phyloP scores from a whole-genome alignment of 2,329 filamentous ascomycete species.

The Ustulina deusta region DNA sequence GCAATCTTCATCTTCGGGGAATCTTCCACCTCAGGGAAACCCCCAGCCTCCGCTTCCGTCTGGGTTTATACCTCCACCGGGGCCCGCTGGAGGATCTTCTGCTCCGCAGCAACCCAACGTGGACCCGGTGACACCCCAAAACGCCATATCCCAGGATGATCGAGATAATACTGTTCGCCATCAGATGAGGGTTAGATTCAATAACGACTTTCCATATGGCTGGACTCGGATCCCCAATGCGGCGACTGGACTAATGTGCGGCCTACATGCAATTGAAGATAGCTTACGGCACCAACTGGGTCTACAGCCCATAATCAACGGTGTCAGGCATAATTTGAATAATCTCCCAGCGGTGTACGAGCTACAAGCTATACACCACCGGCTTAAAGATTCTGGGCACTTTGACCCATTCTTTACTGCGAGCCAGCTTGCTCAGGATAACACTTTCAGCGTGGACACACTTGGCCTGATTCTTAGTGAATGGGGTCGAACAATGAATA shows the following conservation, averaged over 20 bases:
- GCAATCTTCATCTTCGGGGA: background rate
- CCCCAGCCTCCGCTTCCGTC: background rate
- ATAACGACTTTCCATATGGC: slow-evolving; percentile 30
- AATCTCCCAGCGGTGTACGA: slow-evolving; percentile 12
- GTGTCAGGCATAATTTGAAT: slow-evolving; percentile 1
- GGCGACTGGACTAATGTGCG: slow-evolving; percentile 17
- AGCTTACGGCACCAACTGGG: slow-evolving; percentile 36
- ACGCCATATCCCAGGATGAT: background rate
- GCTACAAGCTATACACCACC: background rate
- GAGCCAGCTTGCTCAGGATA: background rate
- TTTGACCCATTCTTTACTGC: slow-evolving; percentile 1
- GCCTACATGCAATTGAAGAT: slow-evolving; percentile 36
- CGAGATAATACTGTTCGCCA: background rate
- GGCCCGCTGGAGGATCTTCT: background rate
- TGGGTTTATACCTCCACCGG: background rate
- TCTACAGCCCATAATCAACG: slow-evolving; percentile 20
- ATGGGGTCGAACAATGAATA: background rate
- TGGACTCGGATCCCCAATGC: slow-evolving; percentile 14
- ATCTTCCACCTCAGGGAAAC: background rate
- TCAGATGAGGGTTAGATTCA: background rate
- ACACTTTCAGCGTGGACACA: background rate
- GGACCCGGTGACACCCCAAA: too few species aligned
- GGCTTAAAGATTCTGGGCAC: background rate
- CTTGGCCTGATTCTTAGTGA: slow-evolving; percentile 6
- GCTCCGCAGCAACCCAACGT: background rate